Base-by-base conservation (phyloP, 345 rosid species). In the Chamaenerion angustifolium region DNA sequence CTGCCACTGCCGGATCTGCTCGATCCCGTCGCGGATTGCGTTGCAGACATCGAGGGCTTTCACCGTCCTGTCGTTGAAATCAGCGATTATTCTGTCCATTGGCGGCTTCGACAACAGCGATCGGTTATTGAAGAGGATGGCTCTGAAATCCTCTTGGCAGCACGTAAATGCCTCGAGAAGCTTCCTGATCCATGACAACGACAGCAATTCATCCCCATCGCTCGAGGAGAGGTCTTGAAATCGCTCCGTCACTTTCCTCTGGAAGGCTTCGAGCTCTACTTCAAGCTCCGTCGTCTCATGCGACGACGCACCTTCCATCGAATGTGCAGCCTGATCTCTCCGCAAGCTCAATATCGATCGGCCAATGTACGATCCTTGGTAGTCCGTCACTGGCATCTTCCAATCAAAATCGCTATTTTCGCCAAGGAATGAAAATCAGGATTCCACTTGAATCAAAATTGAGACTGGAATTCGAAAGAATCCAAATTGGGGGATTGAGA, bases 81-180 rank as follows among this genome's bases (percentile, higher is more conserved):
- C 76, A 0, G 65, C 57, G 4, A 71, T 53, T n/a, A 62, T 9
- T 37, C 76, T 69, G 47, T 68, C 79, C 76, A 59, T 46, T 11
- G 81, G 88, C 43, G 88, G 44, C n/a, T 35, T 61, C 0, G 50
- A 44, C 59, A 70, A 49, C 44, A 51, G 68, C 3, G 67, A 46
- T n/a, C 59, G 63, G 64, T 71, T 62, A 48, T 74, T 76, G 37
- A 68, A 66, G 10, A 80, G 55, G 43, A 83, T 67, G 4, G 61
- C 65, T 42, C 88, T 57, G 59, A 83, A 83, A 61, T 78, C 85
- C 68, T 78, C 88, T 54, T 80, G 85, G 49, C 81, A 76, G 43
- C 67, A 70, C 6, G 80, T 67, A 51, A 80, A 80, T 6, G 66
- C 66, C 46, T 72, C 79, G 2, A 83, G 76, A 10, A 83, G 74